A percentile compares a stretch with the other conserved stretches of the same genome.
These are phyloP conservation scores for Albifimbria verrucaria DNA, from an alignment of 2,329 filamentous ascomycete species.

Conservation along the genomic window DNA sequence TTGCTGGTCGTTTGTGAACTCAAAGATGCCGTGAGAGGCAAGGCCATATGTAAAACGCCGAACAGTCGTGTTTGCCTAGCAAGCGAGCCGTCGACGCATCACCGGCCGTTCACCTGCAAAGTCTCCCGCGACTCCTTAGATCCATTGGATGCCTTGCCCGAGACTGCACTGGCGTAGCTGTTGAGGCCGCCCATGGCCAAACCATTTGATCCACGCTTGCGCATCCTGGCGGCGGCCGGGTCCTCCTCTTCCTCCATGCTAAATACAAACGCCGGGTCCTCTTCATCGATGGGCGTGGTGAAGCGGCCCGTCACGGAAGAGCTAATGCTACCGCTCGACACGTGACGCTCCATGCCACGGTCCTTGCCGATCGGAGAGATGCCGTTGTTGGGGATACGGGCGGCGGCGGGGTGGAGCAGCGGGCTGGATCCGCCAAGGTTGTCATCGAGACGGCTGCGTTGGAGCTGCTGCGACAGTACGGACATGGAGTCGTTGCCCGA, in stretches of 20 bases:
- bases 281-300: slow-evolving; percentile 63
- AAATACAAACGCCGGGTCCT: slow-evolving; percentile 62
- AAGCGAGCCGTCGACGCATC: slow-evolving; percentile 7
- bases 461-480: slow-evolving; percentile 59
- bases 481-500: slow-evolving; percentile 52
- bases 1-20: too few relatives aligned
- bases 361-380: slow-evolving; percentile 37
- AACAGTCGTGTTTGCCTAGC: neutral
- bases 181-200: slow-evolving; percentile 34
- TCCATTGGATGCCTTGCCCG: slow-evolving; percentile 24
- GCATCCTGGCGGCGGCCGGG: slow-evolving; percentile 38
- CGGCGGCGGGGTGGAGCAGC: slow-evolving; percentile 46
- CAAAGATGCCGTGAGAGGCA: too few relatives aligned
- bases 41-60: too few relatives aligned
- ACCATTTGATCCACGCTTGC: slow-evolving; percentile 48
- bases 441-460: slow-evolving; percentile 54
- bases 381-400: slow-evolving; percentile 35
- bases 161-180: slow-evolving; percentile 37
- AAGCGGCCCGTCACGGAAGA: slow-evolving; percentile 54
- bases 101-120: slow-evolving; percentile 28
- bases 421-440: slow-evolving; percentile 41
- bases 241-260: slow-evolving; percentile 64
- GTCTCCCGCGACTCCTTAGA: slow-evolving; percentile 25
- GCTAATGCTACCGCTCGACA: slow-evolving; percentile 57
- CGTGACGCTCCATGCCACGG: slow-evolving; percentile 51